Evolutionary conservation across 805 yeast species (phyloP).

Genomic region (Pichia rugopelliculosa): DNA sequence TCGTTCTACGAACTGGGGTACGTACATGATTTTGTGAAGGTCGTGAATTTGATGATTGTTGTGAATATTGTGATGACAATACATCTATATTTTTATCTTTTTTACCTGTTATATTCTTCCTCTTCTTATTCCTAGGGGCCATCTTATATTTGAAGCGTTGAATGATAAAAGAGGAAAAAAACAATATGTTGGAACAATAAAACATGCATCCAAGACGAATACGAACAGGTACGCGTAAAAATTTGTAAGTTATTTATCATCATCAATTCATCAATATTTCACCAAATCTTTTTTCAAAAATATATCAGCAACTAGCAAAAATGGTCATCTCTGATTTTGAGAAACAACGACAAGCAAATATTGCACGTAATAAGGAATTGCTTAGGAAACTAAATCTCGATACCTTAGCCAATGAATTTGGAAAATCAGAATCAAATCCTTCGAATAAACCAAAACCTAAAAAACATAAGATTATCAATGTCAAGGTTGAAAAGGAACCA

Average conservation of each 20-base stretch:
- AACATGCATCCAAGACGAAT: background rate
- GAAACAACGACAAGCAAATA: constrained; percentile 65
- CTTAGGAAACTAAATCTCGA: constrained; percentile 65
- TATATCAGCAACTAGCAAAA: background rate
- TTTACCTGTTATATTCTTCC: constrained; percentile 4
- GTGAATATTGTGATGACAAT: constrained; percentile 7
- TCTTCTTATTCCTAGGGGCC: constrained; percentile 11
- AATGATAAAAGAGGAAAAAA: background rate
- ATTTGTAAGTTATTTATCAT: too few relatives aligned
- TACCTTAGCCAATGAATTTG: constrained; percentile 35
- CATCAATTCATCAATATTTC: background rate
- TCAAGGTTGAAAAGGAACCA: constrained; percentile 25
- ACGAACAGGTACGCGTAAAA: background rate
- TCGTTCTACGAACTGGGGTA: constrained; percentile 3
- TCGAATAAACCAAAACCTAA: constrained; percentile 10
- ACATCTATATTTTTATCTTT: constrained; percentile 9
- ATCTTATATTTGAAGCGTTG: constrained; percentile 11
- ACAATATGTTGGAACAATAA: background rate
- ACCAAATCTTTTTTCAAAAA: background rate
- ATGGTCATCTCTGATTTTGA: constrained; percentile 56
- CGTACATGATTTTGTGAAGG: background rate
- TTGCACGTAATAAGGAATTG: constrained; percentile 73
- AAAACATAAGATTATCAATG: constrained; percentile 16
- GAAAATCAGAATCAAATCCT: constrained; percentile 1
- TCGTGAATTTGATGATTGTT: constrained; percentile 1